Evolutionary conservation across 108 stramenopile genomes (phyloP), one percentile per base, ranked within the genome.

Genomic region (Discostella pseudostelligera): DNA sequence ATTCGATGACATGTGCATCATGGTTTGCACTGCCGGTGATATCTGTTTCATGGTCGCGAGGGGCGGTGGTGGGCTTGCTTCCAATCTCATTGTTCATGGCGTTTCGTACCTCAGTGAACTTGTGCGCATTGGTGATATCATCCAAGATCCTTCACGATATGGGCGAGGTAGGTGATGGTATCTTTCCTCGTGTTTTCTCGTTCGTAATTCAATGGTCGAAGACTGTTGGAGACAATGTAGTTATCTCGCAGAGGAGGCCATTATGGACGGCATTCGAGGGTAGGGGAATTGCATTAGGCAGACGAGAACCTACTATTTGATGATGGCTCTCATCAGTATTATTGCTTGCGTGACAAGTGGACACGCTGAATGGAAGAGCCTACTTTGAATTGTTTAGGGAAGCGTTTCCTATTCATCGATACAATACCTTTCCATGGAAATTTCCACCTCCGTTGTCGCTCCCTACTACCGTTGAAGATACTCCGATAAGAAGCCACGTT

Each of bases 1-100:
- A 88, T 72, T 64, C 76, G 22, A 77, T 84, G 85, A 80, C 87
- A 0, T 8, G 82, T 22, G 82, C 70, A n/a, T 75, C 82, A 2
- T 88, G 84, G 83, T 25, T 69, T 37, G 48, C 53, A 0, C 65
- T 77, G 45, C 42, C 64, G 3, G 56, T 57, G 3, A 29, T 82
- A 10, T 58, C 68, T 14, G 37, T 36, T 21, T 37, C 50, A 17
- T 62, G 63, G 32, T 26, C 17, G 51, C 29, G 11, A 14, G 14
- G 29, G 2, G 24, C 68, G 26, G n/a, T 32, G 12, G 50, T 50
- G 3, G 69, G 62, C n/a, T 32, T 76, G 35, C 21, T 55, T 21
- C 56, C 69, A n/a, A 61, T 51, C 22, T 32, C 19, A 16, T 3
- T 75, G 19, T 67, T 79, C 43, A 59, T 70, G 69, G 19, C 63